A percentile compares a stretch with the other conserved stretches of the same genome.
Evolutionary conservation across 2,329 filamentous ascomycete genomes (phyloP).

Genomic region (Alternaria gansuensis): DNA sequence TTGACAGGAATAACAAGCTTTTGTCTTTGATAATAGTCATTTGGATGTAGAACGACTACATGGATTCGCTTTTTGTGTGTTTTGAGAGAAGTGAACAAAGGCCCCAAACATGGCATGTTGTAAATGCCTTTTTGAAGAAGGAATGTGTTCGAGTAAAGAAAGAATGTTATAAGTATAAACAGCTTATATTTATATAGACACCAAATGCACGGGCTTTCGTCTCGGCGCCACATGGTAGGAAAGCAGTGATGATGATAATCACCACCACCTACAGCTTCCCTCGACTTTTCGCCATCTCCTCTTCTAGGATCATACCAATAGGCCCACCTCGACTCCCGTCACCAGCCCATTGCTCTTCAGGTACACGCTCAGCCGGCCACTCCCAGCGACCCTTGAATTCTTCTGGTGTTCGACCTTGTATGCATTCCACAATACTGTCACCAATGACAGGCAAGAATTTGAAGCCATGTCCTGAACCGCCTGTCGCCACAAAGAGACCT

Average conservation of each 20-base stretch:
- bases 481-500: slow-evolving; percentile 68
- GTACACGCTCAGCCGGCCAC: slow-evolving; percentile 56
- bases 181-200: not conserved
- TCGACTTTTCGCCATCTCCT: slow-evolving; percentile 52
- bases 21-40: too few relatives aligned
- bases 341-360: slow-evolving; percentile 49
- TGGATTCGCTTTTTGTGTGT: too few relatives aligned
- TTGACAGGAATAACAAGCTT: too few relatives aligned
- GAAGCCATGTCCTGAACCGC: slow-evolving; percentile 69
- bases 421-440: slow-evolving; percentile 62
- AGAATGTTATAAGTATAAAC: not conserved
- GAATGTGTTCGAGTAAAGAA: too few relatives aligned
- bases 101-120: too few relatives aligned
- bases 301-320: slow-evolving; percentile 51
- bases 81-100: too few relatives aligned
- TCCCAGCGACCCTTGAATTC: slow-evolving; percentile 71
- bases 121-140: too few relatives aligned
- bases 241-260: not conserved
- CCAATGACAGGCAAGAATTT: slow-evolving; percentile 69
- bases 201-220: not conserved
- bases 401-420: slow-evolving; percentile 53
- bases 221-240: too few relatives aligned
- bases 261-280: slow-evolving; percentile 38
- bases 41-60: too few relatives aligned
- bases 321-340: slow-evolving; percentile 53